Conservation (phyloP, 140 eudicot species). For the Anethum foeniculum region DNA sequence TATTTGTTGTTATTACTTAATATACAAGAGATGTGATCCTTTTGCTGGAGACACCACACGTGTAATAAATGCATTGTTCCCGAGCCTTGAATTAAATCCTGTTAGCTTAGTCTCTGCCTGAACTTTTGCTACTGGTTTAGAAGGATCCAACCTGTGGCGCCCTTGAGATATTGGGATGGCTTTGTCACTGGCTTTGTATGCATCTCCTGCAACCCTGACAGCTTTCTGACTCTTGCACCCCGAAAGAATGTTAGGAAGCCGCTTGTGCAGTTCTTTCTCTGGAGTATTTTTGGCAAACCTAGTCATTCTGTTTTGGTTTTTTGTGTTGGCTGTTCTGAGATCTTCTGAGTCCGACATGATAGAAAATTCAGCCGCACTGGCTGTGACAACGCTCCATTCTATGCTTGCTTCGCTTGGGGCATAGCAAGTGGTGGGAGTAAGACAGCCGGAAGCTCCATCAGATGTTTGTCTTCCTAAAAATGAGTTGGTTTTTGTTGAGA, state of each 20-base stretch:
- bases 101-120: constrained; percentile 41
- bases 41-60: constrained; percentile 12
- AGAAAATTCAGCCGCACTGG: constrained; percentile 65
- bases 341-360: constrained; percentile 53
- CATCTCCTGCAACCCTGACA: constrained; percentile 61
- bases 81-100: constrained; percentile 17
- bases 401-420: constrained; percentile 96
- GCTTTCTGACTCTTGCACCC: constrained; percentile 84
- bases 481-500: constrained; percentile 44
- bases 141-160: constrained; percentile 25
- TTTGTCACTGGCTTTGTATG: constrained; percentile 18
- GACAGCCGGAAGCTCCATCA: constrained; percentile 34
- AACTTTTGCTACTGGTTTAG: constrained; percentile 42
- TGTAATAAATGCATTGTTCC: constrained; percentile 10
- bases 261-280: constrained; percentile 28
- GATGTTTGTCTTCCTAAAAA: constrained; percentile 37
- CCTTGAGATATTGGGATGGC: constrained; percentile 15
- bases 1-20: neutral
- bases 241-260: constrained; percentile 35
- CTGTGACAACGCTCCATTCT: constrained; percentile 89
- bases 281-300: constrained; percentile 15
- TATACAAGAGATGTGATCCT: constrained; percentile 18
- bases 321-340: constrained; percentile 14
- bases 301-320: constrained; percentile 10
- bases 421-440: constrained; percentile 48